phyloP scores from a whole-genome alignment of 805 yeast genomes.

The Wickerhamomyces strasburgensis region DNA sequence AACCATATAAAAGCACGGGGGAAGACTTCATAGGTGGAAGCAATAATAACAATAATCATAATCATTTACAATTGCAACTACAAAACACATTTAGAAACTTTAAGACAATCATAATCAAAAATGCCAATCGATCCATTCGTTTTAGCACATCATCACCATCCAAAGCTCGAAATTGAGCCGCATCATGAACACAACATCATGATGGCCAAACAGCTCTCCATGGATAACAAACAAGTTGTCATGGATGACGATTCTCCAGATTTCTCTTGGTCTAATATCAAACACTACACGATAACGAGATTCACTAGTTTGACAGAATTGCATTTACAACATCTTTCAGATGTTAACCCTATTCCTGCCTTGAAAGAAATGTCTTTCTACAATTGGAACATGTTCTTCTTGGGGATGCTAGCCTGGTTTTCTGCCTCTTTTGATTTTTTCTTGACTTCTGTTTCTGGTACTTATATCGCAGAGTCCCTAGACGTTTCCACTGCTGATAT shows the following conservation, averaged over 20 bases:
- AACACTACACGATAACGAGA: neutral
- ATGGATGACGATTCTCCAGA: slow-evolving; percentile 8
- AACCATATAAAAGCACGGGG: too few relatives aligned
- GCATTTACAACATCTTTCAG: slow-evolving; percentile 18
- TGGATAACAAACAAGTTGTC: neutral
- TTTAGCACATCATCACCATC: slow-evolving; percentile 9
- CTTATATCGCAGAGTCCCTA: slow-evolving; percentile 46
- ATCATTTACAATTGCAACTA: too few relatives aligned
- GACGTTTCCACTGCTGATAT: slow-evolving; percentile 42
- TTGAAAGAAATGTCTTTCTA: neutral
- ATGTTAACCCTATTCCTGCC: slow-evolving; percentile 41
- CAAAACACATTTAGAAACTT: too few relatives aligned
- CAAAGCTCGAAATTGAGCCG: slow-evolving; percentile 3
- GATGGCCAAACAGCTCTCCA: slow-evolving; percentile 1
- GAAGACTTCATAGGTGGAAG: too few relatives aligned
- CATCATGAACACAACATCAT: slow-evolving; percentile 2
- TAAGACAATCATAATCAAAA: too few relatives aligned
- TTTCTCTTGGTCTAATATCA: slow-evolving; percentile 4
- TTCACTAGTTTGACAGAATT: slow-evolving; percentile 15
- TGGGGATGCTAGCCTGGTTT: slow-evolving; percentile 47
- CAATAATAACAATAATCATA: too few relatives aligned
- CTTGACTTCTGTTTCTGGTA: slow-evolving; percentile 53
- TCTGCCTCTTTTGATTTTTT: slow-evolving; percentile 73
- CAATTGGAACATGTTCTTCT: neutral
- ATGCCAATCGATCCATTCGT: slow-evolving; percentile 13